Evolutionary conservation across 2,329 filamentous ascomycete species (phyloP), one percentile per base, ranked within the genome.

Genomic region (Arthrobotrys sinensis): DNA sequence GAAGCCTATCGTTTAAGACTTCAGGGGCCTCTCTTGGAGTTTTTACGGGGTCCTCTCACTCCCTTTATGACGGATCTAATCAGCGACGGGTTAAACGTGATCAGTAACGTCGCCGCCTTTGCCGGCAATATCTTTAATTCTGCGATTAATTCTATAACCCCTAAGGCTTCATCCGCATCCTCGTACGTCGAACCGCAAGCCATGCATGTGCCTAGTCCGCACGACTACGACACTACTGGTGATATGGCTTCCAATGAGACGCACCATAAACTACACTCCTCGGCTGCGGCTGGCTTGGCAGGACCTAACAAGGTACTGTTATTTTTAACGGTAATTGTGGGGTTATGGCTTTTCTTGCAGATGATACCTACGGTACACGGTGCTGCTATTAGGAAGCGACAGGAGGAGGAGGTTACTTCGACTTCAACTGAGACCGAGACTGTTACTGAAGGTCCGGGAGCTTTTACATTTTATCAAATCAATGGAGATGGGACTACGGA

Each of bases 61-160:
- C 63, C 50, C 38, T 53, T 34, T 65, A 77, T 77, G 72, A 36
- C 46, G n/a, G 66, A 77, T 16, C 7, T 52, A 36, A 16, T 77
- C 12, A 7, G 28, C 4, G 34, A 50, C 24, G 60, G 65, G 7
- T 12, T 71, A 4, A 48, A 28, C 34, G 14, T 52, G 0, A 36
- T 77, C 24, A 48, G 32, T 43, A 7, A 32, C 2, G 5, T 75
- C 8, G 32, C 52, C 10, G 34, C 38, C 11, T 14, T 77, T 3
- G 66, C 73, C 7, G 55, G 71, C 14, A 48, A 36, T 8, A 36
- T 64, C 2, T 7, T 69, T 16, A 21, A 65, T 19, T 11, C 32
- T 7, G 64, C 52, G 1, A 21, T 65, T 34, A 43, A 55, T 4
- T 14, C 11, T n/a, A 5, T 32, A 32, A 8, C 12, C 21, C 36